Conservation (phyloP, 345 rosid genomes). For the Garcia nutans region DNA sequence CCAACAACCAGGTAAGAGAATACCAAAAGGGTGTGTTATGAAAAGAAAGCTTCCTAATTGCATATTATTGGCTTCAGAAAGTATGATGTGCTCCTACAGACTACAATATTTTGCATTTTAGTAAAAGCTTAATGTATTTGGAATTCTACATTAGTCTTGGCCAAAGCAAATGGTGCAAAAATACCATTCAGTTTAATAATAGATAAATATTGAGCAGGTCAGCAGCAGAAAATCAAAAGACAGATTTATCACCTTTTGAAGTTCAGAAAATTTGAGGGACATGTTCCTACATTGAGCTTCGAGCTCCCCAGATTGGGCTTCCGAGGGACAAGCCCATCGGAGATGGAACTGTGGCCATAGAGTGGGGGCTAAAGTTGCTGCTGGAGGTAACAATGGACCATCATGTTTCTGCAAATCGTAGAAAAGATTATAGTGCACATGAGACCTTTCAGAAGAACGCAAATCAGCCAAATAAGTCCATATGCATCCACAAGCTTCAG, state of each 20-base stretch:
- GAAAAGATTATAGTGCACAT: constrained; percentile 74
- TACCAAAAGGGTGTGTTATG: neutral
- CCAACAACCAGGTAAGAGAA: neutral
- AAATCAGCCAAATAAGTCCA: constrained; percentile 84
- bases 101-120: neutral
- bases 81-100: neutral
- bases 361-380: constrained; percentile 96
- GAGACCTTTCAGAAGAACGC: constrained; percentile 60
- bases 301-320: constrained; percentile 70
- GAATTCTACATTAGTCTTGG: neutral
- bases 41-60: too few species aligned
- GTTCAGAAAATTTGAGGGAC: constrained; percentile 54
- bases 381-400: constrained; percentile 76
- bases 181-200: neutral
- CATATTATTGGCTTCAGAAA: neutral
- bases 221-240: neutral
- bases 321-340: constrained; percentile 94
- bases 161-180: neutral
- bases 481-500: constrained; percentile 78
- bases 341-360: constrained; percentile 98
- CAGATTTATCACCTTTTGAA: constrained; percentile 57
- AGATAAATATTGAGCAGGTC: neutral
- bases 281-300: constrained; percentile 70
- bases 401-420: constrained; percentile 61
- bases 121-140: neutral